These are phyloP conservation scores for Ploettnerulaceae sp. DNA, from an alignment of 2,329 filamentous ascomycete genomes.

Conservation along the genomic window DNA sequence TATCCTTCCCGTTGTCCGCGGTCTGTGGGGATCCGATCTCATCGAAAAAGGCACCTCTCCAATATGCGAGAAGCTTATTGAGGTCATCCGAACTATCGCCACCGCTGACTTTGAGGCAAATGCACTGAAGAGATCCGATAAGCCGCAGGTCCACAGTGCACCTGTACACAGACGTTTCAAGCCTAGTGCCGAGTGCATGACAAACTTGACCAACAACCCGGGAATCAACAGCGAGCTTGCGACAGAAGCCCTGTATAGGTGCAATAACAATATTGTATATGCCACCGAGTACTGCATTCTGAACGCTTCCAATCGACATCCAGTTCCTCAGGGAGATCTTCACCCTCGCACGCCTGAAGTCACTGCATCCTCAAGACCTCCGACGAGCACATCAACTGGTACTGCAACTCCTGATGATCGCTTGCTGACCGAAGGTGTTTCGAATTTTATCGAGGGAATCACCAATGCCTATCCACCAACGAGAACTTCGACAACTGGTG, in stretches of 20 bases:
- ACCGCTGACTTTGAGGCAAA: conserved; percentile 70
- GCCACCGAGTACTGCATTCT: conserved; percentile 77
- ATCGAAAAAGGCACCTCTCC: conserved; percentile 75
- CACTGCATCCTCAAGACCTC: conserved; percentile 26
- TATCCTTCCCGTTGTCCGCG: conserved; percentile 68
- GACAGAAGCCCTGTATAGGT: conserved; percentile 76
- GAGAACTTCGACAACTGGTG: conserved; percentile 1
- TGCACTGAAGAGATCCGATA: conserved; percentile 59
- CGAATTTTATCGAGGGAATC: conserved; percentile 19
- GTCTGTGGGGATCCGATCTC: conserved; percentile 80
- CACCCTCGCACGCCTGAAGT: conserved; percentile 31
- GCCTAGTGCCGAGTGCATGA: conserved; percentile 44
- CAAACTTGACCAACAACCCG: conserved; percentile 30
- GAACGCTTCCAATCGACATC: conserved; percentile 59
- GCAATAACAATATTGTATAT: conserved; percentile 57
- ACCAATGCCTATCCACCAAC: conserved; percentile 13
- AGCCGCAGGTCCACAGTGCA: conserved; percentile 41
- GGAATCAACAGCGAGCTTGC: conserved; percentile 52
- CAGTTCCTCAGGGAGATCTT: conserved; percentile 59
- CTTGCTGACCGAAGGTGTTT: conserved; percentile 18
- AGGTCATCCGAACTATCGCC: conserved; percentile 75
- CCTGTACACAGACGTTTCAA: conserved; percentile 44
- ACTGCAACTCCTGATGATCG: conserved; percentile 30
- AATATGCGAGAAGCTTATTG: conserved; percentile 74
- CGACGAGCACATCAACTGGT: conserved; percentile 30